Conservation (phyloP, 306 rosid genomes). For the Prinsepia uniflora region DNA sequence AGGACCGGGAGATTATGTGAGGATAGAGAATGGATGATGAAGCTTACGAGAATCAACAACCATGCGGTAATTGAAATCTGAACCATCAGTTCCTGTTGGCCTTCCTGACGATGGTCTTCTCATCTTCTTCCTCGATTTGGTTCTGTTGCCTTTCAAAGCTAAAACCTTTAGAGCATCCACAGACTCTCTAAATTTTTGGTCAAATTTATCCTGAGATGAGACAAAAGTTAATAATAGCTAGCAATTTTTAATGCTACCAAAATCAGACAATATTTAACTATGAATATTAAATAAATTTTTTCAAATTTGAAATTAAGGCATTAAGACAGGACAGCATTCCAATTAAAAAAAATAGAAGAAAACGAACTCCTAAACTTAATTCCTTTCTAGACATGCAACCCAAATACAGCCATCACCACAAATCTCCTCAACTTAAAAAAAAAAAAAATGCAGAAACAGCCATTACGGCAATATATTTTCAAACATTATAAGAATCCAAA, state of each 20-base stretch:
- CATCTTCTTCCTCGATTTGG: not conserved
- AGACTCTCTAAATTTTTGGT: not conserved
- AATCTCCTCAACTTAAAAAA: no score
- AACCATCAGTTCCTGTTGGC: constrained; percentile 90
- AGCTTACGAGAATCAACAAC: constrained; percentile 87
- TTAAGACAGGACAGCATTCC: no score
- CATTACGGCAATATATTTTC: not conserved
- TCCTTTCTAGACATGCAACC: no score
- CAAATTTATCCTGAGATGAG: not conserved
- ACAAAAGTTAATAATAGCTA: no score
- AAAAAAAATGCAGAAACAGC: no score
- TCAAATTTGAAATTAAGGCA: no score
- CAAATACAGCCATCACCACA: no score
- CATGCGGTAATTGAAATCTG: constrained; percentile 79
- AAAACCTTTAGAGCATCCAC: not conserved
- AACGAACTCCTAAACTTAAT: no score
- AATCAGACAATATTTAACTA: no score
- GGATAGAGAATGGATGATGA: not conserved
- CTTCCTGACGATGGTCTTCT: constrained; percentile 56
- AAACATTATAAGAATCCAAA: not conserved
- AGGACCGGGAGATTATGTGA: not conserved
- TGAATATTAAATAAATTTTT: no score
- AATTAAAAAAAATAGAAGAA: no score
- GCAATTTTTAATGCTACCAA: no score
- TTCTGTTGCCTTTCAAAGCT: not conserved